Conservation (phyloP, 257 asterid species). For the Prunella vulgaris region DNA sequence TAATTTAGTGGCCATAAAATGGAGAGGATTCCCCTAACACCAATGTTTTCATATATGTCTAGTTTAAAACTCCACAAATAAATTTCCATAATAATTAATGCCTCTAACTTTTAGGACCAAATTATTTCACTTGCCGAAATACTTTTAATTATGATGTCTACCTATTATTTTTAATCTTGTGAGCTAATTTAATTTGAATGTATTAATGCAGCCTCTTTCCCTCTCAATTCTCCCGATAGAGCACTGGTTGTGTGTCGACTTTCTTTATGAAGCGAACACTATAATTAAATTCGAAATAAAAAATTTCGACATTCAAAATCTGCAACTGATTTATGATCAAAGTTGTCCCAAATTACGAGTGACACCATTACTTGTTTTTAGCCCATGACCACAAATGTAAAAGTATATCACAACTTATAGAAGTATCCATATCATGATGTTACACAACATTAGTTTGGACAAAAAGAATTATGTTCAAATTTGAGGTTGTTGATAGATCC, state of each 20-base stretch:
- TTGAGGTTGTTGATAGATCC: not conserved
- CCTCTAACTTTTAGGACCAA: slow-evolving; percentile 36
- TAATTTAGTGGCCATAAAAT: slow-evolving; percentile 26
- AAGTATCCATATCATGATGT: not conserved
- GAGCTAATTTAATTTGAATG: not conserved
- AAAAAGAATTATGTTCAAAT: not conserved
- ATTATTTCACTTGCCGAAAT: slow-evolving; percentile 41
- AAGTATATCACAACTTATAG: not conserved
- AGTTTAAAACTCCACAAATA: slow-evolving; percentile 13
- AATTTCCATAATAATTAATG: slow-evolving; percentile 41
- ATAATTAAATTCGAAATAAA: too few relatives aligned
- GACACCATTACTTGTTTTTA: too few relatives aligned
- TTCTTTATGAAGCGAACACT: too few relatives aligned
- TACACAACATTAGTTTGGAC: not conserved
- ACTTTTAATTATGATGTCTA: slow-evolving; percentile 25
- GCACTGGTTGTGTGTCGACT: too few relatives aligned
- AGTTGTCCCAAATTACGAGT: too few relatives aligned
- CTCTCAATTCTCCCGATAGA: not conserved
- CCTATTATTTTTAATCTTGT: not conserved
- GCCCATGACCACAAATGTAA: too few relatives aligned
- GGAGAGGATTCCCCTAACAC: slow-evolving; percentile 5
- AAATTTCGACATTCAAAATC: too few relatives aligned
- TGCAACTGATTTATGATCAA: too few relatives aligned
- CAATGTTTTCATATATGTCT: slow-evolving; percentile 7
- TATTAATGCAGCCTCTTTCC: not conserved